Conservation (phyloP, 2,329 filamentous ascomycete species). For the Alternaria sp. region DNA sequence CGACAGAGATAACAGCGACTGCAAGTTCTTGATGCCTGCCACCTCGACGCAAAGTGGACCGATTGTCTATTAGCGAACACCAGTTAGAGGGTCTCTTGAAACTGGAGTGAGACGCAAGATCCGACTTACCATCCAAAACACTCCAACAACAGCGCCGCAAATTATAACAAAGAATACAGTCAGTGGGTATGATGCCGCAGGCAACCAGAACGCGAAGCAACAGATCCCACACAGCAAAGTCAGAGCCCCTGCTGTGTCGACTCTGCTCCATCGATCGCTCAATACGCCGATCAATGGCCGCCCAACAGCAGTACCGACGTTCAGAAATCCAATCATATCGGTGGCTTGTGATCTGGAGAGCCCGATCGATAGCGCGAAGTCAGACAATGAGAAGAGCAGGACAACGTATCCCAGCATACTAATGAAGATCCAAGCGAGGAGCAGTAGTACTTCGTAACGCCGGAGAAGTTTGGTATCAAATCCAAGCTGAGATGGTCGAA, state of each 20-base stretch:
- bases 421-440: conserved; percentile 55
- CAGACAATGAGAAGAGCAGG: conserved; percentile 58
- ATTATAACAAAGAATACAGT: conserved; percentile 56
- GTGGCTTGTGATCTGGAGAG: conserved; percentile 52
- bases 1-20: conserved; percentile 51
- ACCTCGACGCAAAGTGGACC: conserved; percentile 54
- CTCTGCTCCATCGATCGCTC: conserved; percentile 56
- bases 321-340: conserved; percentile 54
- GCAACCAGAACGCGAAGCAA: conserved; percentile 58
- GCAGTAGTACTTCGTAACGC: conserved; percentile 48
- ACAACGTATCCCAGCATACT: conserved; percentile 59
- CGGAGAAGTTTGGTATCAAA: conserved; percentile 49
- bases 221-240: conserved; percentile 52
- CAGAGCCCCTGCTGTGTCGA: conserved; percentile 52
- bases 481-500: conserved; percentile 45
- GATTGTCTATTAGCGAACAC: conserved; percentile 40
- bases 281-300: conserved; percentile 57
- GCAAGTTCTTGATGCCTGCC: conserved; percentile 52
- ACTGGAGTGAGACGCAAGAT: background rate
- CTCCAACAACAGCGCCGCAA: conserved; percentile 56
- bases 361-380: conserved; percentile 57
- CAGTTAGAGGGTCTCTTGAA: background rate
- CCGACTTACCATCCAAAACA: conserved; percentile 57
- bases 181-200: conserved; percentile 53
- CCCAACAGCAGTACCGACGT: conserved; percentile 59